Conservation (phyloP, 768 basidiomycete species). For the Stropharia rugosoannulata region DNA sequence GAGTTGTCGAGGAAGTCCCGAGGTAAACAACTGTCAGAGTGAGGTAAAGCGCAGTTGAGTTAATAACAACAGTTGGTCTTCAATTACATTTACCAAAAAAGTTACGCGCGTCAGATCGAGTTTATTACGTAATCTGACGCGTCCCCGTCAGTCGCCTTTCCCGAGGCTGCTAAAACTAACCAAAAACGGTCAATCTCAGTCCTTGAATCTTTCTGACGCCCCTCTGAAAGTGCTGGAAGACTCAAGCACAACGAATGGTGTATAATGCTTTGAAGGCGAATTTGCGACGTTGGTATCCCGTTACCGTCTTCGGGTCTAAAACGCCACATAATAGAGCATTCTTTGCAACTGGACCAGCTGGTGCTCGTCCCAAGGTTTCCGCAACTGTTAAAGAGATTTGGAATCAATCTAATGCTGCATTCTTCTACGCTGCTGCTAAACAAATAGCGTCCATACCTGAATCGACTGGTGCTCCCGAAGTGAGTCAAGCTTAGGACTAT, state of each 20-base stretch:
- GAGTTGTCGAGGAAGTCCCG: neutral
- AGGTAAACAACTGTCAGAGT: neutral
- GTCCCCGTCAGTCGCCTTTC: neutral
- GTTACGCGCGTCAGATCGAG: neutral
- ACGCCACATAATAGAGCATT: too few relatives aligned
- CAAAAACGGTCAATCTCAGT: too few relatives aligned
- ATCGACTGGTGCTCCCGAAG: slow-evolving; percentile 44
- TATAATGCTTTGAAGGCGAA: too few relatives aligned
- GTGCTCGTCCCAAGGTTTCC: neutral
- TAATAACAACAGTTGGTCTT: neutral
- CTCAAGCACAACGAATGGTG: too few relatives aligned
- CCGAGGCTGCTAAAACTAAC: neutral
- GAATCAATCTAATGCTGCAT: slow-evolving; percentile 2
- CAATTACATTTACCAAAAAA: neutral
- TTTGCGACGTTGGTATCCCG: too few relatives aligned
- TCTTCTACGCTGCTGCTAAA: slow-evolving; percentile 38
- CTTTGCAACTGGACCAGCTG: too few relatives aligned
- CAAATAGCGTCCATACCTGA: slow-evolving; percentile 36
- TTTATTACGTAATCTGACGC: neutral
- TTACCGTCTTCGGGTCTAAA: too few relatives aligned
- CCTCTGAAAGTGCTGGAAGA: neutral
- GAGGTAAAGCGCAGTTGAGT: neutral
- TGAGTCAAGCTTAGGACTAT: slow-evolving; percentile 11
- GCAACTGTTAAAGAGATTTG: neutral
- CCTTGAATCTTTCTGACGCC: neutral